Conservation (phyloP, 768 basidiomycete species). For the Holtermanniella nyarrowii region DNA sequence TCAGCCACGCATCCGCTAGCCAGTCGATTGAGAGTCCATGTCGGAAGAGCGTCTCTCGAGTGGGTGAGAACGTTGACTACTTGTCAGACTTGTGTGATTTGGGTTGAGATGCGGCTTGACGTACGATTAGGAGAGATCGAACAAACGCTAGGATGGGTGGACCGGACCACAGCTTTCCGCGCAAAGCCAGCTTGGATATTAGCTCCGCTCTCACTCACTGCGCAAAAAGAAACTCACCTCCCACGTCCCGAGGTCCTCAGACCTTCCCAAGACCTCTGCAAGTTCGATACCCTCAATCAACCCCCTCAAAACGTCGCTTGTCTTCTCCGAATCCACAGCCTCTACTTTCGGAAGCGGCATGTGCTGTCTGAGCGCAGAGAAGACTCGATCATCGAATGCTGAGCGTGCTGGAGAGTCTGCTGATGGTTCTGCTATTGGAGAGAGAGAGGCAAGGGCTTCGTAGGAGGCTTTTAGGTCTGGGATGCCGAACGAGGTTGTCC, state of each 20-base stretch:
- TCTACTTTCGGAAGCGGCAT: constrained; percentile 38
- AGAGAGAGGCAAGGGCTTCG: background rate
- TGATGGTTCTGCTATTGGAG: background rate
- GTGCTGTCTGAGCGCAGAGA: constrained; percentile 26
- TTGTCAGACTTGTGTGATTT: background rate
- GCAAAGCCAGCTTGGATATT: background rate
- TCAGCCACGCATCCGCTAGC: background rate
- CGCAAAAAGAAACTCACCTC: constrained; percentile 8
- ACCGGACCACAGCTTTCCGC: background rate
- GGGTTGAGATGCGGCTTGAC: background rate
- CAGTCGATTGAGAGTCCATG: background rate
- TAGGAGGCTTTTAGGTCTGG: background rate
- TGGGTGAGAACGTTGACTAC: constrained; percentile 1
- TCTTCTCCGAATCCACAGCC: constrained; percentile 9
- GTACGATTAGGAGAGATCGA: constrained; percentile 2
- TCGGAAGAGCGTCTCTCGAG: background rate
- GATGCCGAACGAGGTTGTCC: constrained; percentile 5
- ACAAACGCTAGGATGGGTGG: background rate
- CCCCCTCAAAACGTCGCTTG: constrained; percentile 10
- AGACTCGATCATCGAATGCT: constrained; percentile 27
- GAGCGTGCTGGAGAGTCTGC: constrained; percentile 1
- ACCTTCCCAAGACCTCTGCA: background rate
- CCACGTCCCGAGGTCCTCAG: constrained; percentile 5
- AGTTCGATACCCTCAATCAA: constrained; percentile 16
- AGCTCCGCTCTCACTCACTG: too few relatives aligned